Base-by-base conservation (phyloP, 2,329 filamentous ascomycete genomes). In the Penicillium verrucosum region DNA sequence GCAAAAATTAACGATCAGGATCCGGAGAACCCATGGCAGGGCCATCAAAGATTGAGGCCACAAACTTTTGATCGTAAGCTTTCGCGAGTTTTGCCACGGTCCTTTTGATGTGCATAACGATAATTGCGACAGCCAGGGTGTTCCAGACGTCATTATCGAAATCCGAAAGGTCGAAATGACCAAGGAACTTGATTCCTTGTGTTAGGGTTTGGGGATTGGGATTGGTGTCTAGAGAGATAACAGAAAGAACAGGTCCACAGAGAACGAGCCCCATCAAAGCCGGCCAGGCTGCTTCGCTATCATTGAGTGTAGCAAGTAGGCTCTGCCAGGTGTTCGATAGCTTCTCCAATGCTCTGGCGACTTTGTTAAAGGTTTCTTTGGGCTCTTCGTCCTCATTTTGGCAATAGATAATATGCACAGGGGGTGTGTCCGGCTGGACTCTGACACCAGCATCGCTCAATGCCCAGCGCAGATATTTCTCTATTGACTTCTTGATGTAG, bases 141-240 rank as follows among this genome's bases (percentile, higher is more conserved):
- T 84, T 85, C 84, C 84, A 87, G 2, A 85, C 82, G 65, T 86
- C 84, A 57, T 82, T 80, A 1, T 77, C 77, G 9, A 70, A 67
- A 42, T 82, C 76, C 4, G 75, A 75, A 54, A 84, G 78, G 64
- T 86, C 80, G 60, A 85, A 82, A 51, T 79, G 77, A 5, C 77
- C 79, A 48, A 85, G 41, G n/a, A 56, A 43, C 42, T 44, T 56
- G 32, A 56, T 46, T 45, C 48, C 54, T 10, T 18, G 48, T 10
- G 21, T 52, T 36, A 25, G 14, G 8, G 37, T 41, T 61, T 16
- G 63, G 3, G 62, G 58, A 3, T 37, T 4, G 1, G 77, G 73
- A 18, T 77, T 69, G 1, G 76, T 72, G 51, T 81, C 73, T 37
- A 79, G 79, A 7, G 80, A 81, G 49, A 84, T 75, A 18, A 85